Conservation (phyloP, 2,329 filamentous ascomycete genomes). For the Exophiala calicioides region DNA sequence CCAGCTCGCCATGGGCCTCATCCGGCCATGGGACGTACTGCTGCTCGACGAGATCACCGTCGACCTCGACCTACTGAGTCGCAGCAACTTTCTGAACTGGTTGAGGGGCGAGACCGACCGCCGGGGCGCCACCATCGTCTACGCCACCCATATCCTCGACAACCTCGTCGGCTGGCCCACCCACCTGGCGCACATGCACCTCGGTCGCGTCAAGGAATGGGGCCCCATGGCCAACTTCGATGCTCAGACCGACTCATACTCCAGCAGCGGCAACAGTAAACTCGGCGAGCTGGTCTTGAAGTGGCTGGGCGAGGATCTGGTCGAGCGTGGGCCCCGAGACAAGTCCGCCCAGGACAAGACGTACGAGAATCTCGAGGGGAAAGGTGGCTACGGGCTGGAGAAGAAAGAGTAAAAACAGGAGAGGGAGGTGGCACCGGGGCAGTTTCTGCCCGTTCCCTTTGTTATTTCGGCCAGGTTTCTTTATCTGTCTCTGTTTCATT, state of each 20-base stretch:
- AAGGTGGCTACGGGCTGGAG: constrained; percentile 65
- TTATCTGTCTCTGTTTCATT: constrained; percentile 1
- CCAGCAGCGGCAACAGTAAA: constrained; percentile 69
- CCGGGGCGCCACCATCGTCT: constrained; percentile 86
- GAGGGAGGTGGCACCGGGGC: no score
- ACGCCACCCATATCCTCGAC: constrained; percentile 95
- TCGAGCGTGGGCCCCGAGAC: constrained; percentile 28
- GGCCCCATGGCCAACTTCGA: constrained; percentile 70
- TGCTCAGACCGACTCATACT: constrained; percentile 33
- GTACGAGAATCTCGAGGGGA: constrained; percentile 57
- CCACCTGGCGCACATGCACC: constrained; percentile 92
- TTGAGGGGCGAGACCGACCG: constrained; percentile 82
- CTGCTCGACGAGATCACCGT: constrained; percentile 97
- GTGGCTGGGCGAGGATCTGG: constrained; percentile 67
- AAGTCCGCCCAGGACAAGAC: constrained; percentile 46
- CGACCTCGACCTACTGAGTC: constrained; percentile 83
- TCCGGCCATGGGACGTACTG: constrained; percentile 87
- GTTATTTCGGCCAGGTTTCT: neutral
- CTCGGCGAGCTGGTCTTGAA: constrained; percentile 83
- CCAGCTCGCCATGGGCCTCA: constrained; percentile 91
- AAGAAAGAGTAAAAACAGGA: no score
- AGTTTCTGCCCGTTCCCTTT: no score
- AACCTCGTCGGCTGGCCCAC: constrained; percentile 94
- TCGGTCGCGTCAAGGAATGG: constrained; percentile 86
- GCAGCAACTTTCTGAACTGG: constrained; percentile 82